Conservation (phyloP, 2,329 filamentous ascomycete species). For the Grosmannia serpens region DNA sequence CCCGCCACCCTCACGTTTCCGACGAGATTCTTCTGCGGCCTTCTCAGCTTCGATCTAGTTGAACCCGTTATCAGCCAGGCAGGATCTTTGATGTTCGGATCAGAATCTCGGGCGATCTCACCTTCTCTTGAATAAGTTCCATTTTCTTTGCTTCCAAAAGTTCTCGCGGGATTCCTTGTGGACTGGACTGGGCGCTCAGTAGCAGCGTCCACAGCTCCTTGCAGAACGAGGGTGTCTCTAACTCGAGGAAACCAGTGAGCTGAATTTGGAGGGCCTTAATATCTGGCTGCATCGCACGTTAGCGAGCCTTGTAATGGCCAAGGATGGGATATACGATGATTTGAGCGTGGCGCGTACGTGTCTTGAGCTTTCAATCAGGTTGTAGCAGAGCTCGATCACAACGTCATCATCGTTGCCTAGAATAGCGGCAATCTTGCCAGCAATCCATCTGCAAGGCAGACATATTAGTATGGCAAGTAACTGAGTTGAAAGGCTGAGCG, state of each 20-base stretch:
- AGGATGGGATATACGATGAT: background rate
- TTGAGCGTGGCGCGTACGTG: conserved; percentile 46
- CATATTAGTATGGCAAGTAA: background rate
- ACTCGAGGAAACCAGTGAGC: conserved; percentile 88
- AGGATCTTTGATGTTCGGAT: background rate
- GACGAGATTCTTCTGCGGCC: conserved; percentile 62
- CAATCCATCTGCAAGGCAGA: conserved; percentile 65
- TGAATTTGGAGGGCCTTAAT: conserved; percentile 93
- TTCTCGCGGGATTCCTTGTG: conserved; percentile 87
- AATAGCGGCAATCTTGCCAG: conserved; percentile 74
- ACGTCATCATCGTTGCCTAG: conserved; percentile 92
- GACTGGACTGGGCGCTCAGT: conserved; percentile 77
- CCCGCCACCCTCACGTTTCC: conserved; percentile 49
- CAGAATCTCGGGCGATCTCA: conserved; percentile 23
- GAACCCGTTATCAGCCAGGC: background rate
- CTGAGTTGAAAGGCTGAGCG: background rate
- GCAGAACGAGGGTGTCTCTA: conserved; percentile 80
- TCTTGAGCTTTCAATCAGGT: conserved; percentile 59
- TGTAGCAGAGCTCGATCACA: conserved; percentile 73
- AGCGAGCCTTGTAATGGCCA: background rate
- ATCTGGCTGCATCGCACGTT: conserved; percentile 57
- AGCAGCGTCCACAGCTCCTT: conserved; percentile 89
- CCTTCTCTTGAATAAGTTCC: conserved; percentile 91
- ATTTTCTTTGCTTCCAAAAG: conserved; percentile 91
- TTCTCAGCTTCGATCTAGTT: conserved; percentile 71